phyloP scores from a whole-genome alignment of 2,329 filamentous ascomycete genomes.

The Colletotrichum destructivum region DNA sequence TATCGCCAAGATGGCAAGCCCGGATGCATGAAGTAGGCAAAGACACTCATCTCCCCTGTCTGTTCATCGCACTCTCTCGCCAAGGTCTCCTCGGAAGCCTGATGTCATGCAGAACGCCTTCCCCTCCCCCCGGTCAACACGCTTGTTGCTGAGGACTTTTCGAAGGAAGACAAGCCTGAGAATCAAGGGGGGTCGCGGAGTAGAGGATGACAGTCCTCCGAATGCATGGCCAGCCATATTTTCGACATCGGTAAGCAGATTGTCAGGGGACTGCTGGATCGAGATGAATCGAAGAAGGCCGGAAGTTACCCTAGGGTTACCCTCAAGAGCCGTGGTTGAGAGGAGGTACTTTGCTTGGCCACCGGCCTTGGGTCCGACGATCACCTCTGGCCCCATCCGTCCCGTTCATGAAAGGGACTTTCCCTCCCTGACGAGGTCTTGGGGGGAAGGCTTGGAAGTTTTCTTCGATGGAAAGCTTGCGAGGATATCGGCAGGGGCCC shows the following conservation, averaged over 20 bases:
- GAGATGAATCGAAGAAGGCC: conserved; percentile 35
- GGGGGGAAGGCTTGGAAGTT: conserved; percentile 20
- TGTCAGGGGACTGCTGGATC: conserved; percentile 31
- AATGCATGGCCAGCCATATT: conserved; percentile 26
- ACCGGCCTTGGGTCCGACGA: conserved; percentile 34
- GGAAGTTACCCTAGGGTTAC: conserved; percentile 27
- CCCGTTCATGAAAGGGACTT: background rate
- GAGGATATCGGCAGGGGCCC: conserved; percentile 22
- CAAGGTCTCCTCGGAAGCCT: conserved; percentile 32
- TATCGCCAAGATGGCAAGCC: conserved; percentile 41
- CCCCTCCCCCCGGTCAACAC: conserved; percentile 6
- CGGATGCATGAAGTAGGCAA: conserved; percentile 40
- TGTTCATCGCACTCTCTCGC: conserved; percentile 29
- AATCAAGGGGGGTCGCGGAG: conserved; percentile 11
- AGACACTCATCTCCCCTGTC: conserved; percentile 40
- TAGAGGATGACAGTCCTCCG: conserved; percentile 20
- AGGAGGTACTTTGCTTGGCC: conserved; percentile 20
- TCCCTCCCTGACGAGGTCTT: background rate
- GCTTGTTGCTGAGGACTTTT: conserved; percentile 25
- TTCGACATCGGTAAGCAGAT: conserved; percentile 27
- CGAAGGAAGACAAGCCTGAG: background rate
- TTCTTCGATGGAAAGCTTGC: conserved; percentile 29
- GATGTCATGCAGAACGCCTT: conserved; percentile 38
- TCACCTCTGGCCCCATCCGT: conserved; percentile 15
- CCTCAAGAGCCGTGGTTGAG: conserved; percentile 5